Evolutionary conservation across 345 rosid species (phyloP), one percentile per base, ranked within the genome.

Genomic region (Geranium brycei): DNA sequence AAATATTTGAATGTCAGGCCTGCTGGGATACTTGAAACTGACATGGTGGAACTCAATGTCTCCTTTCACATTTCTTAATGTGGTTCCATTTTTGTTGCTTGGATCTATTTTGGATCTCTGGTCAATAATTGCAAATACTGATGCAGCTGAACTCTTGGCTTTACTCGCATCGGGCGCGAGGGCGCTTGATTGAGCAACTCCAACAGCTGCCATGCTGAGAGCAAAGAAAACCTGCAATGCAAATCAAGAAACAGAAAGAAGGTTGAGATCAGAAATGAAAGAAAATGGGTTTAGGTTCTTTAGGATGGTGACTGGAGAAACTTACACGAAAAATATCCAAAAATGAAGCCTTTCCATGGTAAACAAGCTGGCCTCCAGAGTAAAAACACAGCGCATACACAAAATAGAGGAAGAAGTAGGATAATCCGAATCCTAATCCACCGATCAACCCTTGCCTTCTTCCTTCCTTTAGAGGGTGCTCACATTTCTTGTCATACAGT

Each of bases 141-240:
- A 75, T 58, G 84, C 73, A 56, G 68, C 74, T 7, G 78, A 71
- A 15, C 17, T 66, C 70, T 73, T 75, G 14, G 74, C 73, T 58
- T 73, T 68, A n/a, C 19, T 16, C 12, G 72, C 64, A 57, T 75
- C 73, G 17, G 79, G 67, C 10, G 73, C 73, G 4, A 80, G 19
- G 19, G 71, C 31, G 56, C 74, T 72, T 30, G 72, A 19, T 18
- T 75, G 77, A 28, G 79, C 74, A 35, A 80, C 59, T 55, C 75
- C 77, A 19, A 64, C 1, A 7, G 73, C 72, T 13, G 73, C 62
- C 83, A 77, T 60, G 1, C 58, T 62, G 38, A 77, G 61, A 61
- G 77, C 73, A 19, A 77, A 77, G 17, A 80, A 69, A 6, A 77
- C 81, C 81, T 80, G 72, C 5, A 68, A 60, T 80, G 72, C 5